Evolutionary conservation across 805 yeast species (phyloP).

Genomic region (Vanderwaltozyma tropicalis): DNA sequence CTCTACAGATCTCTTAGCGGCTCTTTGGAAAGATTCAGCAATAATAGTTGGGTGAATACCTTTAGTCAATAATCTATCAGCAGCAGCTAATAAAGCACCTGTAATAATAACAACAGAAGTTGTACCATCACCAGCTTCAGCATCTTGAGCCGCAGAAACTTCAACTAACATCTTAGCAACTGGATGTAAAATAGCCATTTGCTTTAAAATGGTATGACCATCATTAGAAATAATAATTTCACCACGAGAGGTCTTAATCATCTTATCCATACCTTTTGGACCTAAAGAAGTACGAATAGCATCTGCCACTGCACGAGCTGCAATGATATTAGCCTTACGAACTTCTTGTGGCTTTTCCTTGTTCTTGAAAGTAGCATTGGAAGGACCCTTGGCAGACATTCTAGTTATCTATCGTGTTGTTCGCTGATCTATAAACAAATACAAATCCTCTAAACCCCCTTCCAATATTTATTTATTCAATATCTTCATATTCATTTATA

Average conservation of each 20-base stretch:
- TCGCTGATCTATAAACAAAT: too few relatives aligned
- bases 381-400: constrained; percentile 30
- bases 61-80: constrained; percentile 77
- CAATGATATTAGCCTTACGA: constrained; percentile 75
- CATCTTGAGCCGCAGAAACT: constrained; percentile 94
- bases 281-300: constrained; percentile 93
- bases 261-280: constrained; percentile 99
- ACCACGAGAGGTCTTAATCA: constrained; percentile 90
- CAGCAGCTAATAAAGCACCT: constrained; percentile 90
- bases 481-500: too few relatives aligned
- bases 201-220: constrained; percentile 93
- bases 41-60: constrained; percentile 94
- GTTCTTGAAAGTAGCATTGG: constrained; percentile 84
- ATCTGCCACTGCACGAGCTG: constrained; percentile 91
- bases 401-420: neutral
- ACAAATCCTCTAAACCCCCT: too few relatives aligned
- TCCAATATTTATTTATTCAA: neutral
- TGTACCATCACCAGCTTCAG: constrained; percentile 99
- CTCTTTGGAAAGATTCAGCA: constrained; percentile 86
- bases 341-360: constrained; percentile 94
- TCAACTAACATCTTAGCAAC: constrained; percentile 98
- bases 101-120: constrained; percentile 94
- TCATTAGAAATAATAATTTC: constrained; percentile 93
- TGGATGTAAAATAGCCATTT: constrained; percentile 98
- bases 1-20: constrained; percentile 74